These are phyloP conservation scores for Verticillium dahliae DNA, from an alignment of 2,329 filamentous ascomycete genomes.

Conservation along the genomic window DNA sequence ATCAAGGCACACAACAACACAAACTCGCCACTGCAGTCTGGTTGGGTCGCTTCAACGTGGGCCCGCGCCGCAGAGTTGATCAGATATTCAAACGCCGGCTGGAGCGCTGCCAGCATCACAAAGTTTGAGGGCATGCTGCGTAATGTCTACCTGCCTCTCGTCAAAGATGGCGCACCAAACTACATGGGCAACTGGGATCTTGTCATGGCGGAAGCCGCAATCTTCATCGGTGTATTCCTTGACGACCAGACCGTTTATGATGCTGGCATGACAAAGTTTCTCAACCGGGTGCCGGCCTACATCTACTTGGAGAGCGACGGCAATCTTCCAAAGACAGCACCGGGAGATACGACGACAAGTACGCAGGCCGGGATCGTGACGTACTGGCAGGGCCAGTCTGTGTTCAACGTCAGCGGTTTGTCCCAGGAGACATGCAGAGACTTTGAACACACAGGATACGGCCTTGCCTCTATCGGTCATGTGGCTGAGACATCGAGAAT, in stretches of 20 bases:
- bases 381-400: slow-evolving; percentile 10
- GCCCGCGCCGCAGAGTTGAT: slow-evolving; percentile 18
- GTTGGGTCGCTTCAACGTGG: slow-evolving; percentile 17
- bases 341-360: not conserved
- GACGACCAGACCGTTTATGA: slow-evolving; percentile 13
- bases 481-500: slow-evolving; percentile 18
- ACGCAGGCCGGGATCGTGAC: not conserved
- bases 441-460: slow-evolving; percentile 18
- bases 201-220: slow-evolving; percentile 16
- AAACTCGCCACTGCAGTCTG: slow-evolving; percentile 19
- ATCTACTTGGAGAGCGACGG: slow-evolving; percentile 16
- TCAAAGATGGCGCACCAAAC: slow-evolving; percentile 9
- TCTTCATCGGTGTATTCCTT: slow-evolving; percentile 15
- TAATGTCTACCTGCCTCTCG: slow-evolving; percentile 16
- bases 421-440: slow-evolving; percentile 20
- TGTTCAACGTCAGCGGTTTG: slow-evolving; percentile 11
- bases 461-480: slow-evolving; percentile 17
- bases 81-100: slow-evolving; percentile 17
- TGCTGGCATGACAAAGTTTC: slow-evolving; percentile 13
- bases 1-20: slow-evolving; percentile 16
- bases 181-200: slow-evolving; percentile 18
- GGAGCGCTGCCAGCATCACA: slow-evolving; percentile 10
- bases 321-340: slow-evolving; percentile 6
- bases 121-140: slow-evolving; percentile 15
- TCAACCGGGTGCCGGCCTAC: slow-evolving; percentile 14